Evolutionary conservation across 2,329 filamentous ascomycete genomes (phyloP).

Genomic region (Claviceps humidiphila): DNA sequence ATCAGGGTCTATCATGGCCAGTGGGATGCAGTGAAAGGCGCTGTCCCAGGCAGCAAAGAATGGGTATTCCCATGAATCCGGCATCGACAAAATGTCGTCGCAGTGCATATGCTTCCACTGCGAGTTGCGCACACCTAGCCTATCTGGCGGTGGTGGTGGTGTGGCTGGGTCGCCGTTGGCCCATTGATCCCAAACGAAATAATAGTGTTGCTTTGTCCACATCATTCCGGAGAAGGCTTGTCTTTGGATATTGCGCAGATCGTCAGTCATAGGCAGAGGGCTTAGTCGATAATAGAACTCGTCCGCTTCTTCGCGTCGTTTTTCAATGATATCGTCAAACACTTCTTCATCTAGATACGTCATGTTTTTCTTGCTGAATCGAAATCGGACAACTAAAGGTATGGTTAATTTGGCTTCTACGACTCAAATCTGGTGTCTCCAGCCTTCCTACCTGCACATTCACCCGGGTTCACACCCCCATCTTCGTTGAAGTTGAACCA

Average conservation of each 20-base stretch:
- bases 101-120: slow-evolving; percentile 93
- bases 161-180: slow-evolving; percentile 83
- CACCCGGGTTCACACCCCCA: slow-evolving; percentile 74
- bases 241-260: slow-evolving; percentile 86
- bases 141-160: slow-evolving; percentile 68
- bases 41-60: slow-evolving; percentile 98
- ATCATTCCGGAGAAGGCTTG: slow-evolving; percentile 95
- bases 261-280: slow-evolving; percentile 84
- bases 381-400: slow-evolving; percentile 67
- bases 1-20: slow-evolving; percentile 95
- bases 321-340: slow-evolving; percentile 83
- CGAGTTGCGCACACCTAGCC: slow-evolving; percentile 71
- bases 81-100: slow-evolving; percentile 94
- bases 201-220: slow-evolving; percentile 96
- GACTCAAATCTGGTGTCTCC: background rate
- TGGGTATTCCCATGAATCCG: slow-evolving; percentile 96
- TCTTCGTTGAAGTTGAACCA: slow-evolving; percentile 90
- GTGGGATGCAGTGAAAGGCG: slow-evolving; percentile 88
- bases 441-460: slow-evolving; percentile 63
- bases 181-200: slow-evolving; percentile 97
- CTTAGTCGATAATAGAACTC: slow-evolving; percentile 93
- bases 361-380: slow-evolving; percentile 63
- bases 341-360: slow-evolving; percentile 81
- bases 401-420: background rate
- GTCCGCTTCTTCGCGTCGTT: slow-evolving; percentile 77